Evolutionary conservation across 148 eudicot genomes (phyloP).

Genomic region (Tetragonia tetragonoides): DNA sequence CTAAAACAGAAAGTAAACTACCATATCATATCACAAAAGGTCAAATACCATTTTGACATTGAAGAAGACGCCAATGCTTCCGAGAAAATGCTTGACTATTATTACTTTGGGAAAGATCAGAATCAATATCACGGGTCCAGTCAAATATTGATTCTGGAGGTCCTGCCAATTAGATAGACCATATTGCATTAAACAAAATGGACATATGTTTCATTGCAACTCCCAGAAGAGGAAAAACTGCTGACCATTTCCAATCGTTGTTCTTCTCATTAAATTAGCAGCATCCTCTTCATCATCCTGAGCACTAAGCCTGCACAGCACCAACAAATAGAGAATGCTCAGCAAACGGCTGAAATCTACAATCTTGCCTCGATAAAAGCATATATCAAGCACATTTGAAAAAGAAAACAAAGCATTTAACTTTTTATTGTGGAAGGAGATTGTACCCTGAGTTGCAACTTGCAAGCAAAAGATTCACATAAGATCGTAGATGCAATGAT

Average conservation of each 20-base stretch:
- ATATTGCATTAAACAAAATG: slow-evolving; percentile 5
- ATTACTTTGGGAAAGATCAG: slow-evolving; percentile 68
- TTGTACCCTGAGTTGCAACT: background rate
- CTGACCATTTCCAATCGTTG: slow-evolving; percentile 92
- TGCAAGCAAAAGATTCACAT: background rate
- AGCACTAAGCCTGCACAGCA: slow-evolving; percentile 68
- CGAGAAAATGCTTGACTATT: slow-evolving; percentile 81
- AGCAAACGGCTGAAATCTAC: background rate
- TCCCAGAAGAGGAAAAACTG: background rate
- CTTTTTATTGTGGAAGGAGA: background rate
- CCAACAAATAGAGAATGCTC: slow-evolving; percentile 15
- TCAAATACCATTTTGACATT: slow-evolving; percentile 84
- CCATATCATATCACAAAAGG: slow-evolving; percentile 3
- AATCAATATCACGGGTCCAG: slow-evolving; percentile 86
- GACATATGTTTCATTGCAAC: slow-evolving; percentile 1
- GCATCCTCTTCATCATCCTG: slow-evolving; percentile 86
- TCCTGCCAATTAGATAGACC: slow-evolving; percentile 45
- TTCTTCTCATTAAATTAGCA: slow-evolving; percentile 60
- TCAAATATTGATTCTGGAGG: slow-evolving; percentile 88
- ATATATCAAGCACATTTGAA: too few relatives aligned
- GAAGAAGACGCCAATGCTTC: slow-evolving; percentile 99
- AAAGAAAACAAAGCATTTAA: background rate
- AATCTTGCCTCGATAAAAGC: background rate
- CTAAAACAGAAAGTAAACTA: background rate
- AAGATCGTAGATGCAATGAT: background rate